Percentiles rank a stretch among this genome's conserved stretches.
Conservation (phyloP, 2,329 filamentous ascomycete species). For the Colletotrichum sidae region DNA sequence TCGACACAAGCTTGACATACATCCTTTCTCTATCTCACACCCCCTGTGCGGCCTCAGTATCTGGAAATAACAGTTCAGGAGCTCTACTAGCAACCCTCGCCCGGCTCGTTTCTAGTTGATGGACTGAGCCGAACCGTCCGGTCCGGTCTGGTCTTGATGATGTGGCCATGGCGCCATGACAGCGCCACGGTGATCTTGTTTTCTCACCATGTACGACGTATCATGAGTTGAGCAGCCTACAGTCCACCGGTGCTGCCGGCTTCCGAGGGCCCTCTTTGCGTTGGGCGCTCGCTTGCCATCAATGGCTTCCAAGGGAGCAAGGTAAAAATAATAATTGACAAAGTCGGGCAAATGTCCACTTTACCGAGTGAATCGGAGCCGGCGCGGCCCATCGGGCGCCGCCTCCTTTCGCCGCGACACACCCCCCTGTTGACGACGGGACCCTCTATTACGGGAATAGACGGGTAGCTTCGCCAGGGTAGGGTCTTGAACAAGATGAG, state of each 20-base stretch:
- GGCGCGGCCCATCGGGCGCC: conserved; percentile 3
- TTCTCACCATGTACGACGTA: background rate
- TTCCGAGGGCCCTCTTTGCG: conserved; percentile 1
- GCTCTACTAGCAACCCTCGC: conserved; percentile 18
- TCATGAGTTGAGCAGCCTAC: background rate
- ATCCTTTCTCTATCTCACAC: no score
- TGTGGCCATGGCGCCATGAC: conserved; percentile 26
- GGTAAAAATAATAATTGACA: no score
- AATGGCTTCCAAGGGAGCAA: background rate
- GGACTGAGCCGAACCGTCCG: conserved; percentile 20
- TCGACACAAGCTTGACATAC: conserved; percentile 19
- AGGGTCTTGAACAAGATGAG: background rate
- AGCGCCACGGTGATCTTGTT: conserved; percentile 15
- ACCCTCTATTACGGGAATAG: conserved; percentile 28
- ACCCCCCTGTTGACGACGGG: background rate
- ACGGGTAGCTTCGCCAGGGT: conserved; percentile 5
- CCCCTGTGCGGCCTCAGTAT: background rate
- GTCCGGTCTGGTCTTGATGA: conserved; percentile 15
- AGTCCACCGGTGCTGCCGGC: conserved; percentile 16
- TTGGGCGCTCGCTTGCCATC: background rate
- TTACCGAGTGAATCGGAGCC: conserved; percentile 16
- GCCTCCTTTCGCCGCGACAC: background rate
- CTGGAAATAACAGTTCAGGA: background rate
- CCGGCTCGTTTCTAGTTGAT: background rate
- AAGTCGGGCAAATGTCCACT: conserved; percentile 15